Base-by-base conservation (phyloP, 1,284 basidiomycete species). In the Ceratobasidium papillatum region DNA sequence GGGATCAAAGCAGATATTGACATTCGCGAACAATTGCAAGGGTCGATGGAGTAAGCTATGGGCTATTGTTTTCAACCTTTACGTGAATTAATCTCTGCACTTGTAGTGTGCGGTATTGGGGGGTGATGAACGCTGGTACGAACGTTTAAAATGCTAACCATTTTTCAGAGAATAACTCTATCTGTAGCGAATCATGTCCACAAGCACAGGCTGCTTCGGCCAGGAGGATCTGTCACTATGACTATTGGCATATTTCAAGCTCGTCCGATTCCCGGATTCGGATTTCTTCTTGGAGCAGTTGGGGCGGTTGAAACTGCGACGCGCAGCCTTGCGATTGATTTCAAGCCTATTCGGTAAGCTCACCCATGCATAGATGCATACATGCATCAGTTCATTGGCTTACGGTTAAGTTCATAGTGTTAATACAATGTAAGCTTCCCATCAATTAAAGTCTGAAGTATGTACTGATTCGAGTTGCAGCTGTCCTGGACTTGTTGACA, bases 401-500 rank as follows among this genome's bases (percentile, higher is more conserved):
- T 5, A n/a, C 8, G 19, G 7, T 7, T n/a, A 8, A 27, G 5
- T n/a, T 52, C 49, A n/a, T n/a, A 62, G 59, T 41, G 59, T 41
- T 9, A 62, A 62, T 41, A 41, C 59, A 3, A 59, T 59, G 56
- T 59, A 30, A 27, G 56, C 32, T n/a, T n/a, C n/a, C n/a, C n/a
- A n/a, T n/a, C n/a, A n/a, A n/a, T n/a, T n/a, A n/a, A n/a, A 25
- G 19, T 14, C 12, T 22, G 58, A 17, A 17, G 34, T 12, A 30
- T 34, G 32, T 8, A 34, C 14, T 36, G 12, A 34, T 17, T 36
- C 5, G 1, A 34, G 3, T 2, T n/a, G 9, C 30, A 61, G 68
- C 32, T n/a, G 38, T 17, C 68, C 68, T 17, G 68, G 68, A 30
- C 27, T 62, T 14, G 68, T 72, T 25, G 68, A 72, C 45, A 72